Conservation (phyloP, 345 rosid genomes). For the Eucalyptus tenuipes region DNA sequence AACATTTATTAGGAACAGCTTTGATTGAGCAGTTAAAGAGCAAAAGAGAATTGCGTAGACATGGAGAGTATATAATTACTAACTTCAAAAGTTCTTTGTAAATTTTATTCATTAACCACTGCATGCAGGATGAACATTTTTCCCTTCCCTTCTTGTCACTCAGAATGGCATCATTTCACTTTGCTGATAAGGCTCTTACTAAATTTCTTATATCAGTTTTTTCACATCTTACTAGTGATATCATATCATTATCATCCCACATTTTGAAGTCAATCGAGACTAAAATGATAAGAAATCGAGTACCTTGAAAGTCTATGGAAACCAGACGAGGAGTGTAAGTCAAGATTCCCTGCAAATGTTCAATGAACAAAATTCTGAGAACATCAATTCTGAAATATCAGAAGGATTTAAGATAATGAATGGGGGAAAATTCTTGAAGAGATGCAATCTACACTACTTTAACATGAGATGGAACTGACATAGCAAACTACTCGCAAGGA, state of each 20-base stretch:
- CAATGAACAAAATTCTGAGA: background rate
- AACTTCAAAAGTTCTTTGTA: background rate
- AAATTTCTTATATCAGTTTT: background rate
- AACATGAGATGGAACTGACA: background rate
- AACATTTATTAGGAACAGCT: background rate
- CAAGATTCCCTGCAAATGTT: slow-evolving; percentile 41
- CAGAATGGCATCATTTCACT: background rate
- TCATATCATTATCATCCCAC: background rate
- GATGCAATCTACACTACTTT: background rate
- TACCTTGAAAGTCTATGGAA: slow-evolving; percentile 80
- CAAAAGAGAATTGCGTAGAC: background rate
- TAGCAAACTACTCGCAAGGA: background rate
- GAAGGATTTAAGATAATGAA: background rate
- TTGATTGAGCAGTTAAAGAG: background rate
- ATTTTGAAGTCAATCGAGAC: background rate
- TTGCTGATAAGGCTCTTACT: background rate
- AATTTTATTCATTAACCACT: background rate
- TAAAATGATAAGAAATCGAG: background rate
- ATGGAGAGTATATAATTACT: background rate
- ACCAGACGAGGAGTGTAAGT: slow-evolving; percentile 81
- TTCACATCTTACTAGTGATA: background rate
- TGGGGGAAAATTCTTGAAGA: background rate
- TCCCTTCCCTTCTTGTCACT: background rate
- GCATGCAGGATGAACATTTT: background rate
- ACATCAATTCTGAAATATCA: background rate